Evolutionary conservation across 306 rosid species (phyloP).

Genomic region (Dryas octopetala): DNA sequence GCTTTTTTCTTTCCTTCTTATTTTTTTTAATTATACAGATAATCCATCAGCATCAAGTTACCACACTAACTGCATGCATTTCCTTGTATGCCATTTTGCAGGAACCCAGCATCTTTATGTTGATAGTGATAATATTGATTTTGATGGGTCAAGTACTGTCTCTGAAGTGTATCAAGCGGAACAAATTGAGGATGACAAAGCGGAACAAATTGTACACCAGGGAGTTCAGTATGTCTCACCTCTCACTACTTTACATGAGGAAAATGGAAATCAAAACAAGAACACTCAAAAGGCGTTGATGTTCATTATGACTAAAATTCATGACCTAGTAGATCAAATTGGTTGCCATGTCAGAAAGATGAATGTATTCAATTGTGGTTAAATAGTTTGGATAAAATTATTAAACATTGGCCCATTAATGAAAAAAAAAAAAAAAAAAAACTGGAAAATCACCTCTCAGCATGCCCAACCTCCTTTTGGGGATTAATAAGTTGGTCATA

Average conservation of each 20-base stretch:
- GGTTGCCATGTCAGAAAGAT: too few species aligned
- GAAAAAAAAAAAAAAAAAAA: background rate
- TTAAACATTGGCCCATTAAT: too few species aligned
- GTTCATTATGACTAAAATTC: background rate
- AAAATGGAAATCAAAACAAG: conserved; percentile 20
- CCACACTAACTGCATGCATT: conserved; percentile 9
- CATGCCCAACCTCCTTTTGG: too few species aligned
- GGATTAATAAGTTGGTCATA: too few species aligned
- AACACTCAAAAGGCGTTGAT: background rate
- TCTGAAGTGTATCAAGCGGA: conserved; percentile 53
- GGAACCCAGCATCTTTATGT: conserved; percentile 31
- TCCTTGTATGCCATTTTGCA: conserved; percentile 26
- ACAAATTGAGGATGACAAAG: conserved; percentile 28
- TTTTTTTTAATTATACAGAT: background rate
- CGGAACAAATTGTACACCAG: conserved; percentile 15
- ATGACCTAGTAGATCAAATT: background rate
- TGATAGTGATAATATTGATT: conserved; percentile 17
- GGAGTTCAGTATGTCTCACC: conserved; percentile 54
- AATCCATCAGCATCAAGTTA: background rate
- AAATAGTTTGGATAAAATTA: background rate
- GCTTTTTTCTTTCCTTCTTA: background rate
- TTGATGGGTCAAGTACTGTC: conserved; percentile 29
- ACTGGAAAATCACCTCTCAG: background rate
- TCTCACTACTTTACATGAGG: conserved; percentile 13
- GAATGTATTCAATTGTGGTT: background rate